Percentiles rank a stretch among this genome's conserved stretches.
phyloP scores from a whole-genome alignment of 140 eudicot species.

The Cichorium intybus region DNA sequence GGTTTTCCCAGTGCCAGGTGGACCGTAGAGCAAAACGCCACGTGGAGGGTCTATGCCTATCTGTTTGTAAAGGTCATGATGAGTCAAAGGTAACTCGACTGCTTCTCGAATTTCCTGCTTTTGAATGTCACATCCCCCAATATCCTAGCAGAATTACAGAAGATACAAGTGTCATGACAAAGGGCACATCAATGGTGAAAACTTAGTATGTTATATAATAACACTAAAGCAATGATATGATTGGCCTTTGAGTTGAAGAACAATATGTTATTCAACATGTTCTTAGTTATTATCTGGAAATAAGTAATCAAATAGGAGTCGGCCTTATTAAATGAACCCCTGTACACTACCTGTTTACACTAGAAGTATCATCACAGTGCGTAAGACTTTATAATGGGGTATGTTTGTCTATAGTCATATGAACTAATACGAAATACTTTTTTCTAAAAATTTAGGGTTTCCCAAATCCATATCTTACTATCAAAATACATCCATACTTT shows the following conservation, averaged over 20 bases:
- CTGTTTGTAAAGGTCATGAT: conserved; percentile 89
- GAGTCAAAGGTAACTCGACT: conserved; percentile 92
- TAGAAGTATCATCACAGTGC: neutral
- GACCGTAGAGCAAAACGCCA: conserved; percentile 95
- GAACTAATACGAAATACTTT: neutral
- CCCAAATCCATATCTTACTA: neutral
- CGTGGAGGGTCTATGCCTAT: conserved; percentile 98
- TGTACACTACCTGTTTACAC: neutral
- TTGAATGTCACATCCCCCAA: conserved; percentile 97
- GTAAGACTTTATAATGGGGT: neutral
- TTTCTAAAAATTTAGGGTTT: neutral
- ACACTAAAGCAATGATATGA: too few relatives aligned
- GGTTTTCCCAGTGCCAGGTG: conserved; percentile 97
- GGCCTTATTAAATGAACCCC: neutral
- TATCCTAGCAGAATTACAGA: conserved; percentile 45
- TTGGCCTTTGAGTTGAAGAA: neutral
- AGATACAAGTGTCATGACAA: neutral
- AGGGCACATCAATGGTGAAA: neutral
- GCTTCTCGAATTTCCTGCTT: conserved; percentile 99
- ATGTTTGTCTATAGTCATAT: neutral
- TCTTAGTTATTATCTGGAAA: neutral
- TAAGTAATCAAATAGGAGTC: neutral
- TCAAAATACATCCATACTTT: neutral
- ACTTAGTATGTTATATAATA: too few relatives aligned
- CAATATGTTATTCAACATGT: neutral